Percentiles rank a stretch among this genome's conserved stretches.
Conservation (phyloP, 768 basidiomycete genomes). For the Pilatotrama ljubarskyi region DNA sequence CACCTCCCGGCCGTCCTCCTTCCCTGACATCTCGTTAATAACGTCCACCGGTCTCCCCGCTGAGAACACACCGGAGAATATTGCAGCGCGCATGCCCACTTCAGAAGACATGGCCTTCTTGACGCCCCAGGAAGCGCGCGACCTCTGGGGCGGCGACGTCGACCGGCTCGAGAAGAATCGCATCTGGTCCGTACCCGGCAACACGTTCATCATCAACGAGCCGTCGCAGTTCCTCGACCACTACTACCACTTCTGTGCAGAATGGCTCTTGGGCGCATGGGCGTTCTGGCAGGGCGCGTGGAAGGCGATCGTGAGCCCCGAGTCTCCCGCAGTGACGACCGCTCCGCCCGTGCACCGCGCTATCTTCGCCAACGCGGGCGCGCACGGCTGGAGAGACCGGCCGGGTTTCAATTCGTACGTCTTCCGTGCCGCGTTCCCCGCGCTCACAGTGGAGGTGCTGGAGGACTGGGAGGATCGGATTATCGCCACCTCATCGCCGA, state of each 20-base stretch:
- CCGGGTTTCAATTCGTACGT: slow-evolving; percentile 80
- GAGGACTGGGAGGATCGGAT: slow-evolving; percentile 74
- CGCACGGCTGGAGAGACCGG: slow-evolving; percentile 69
- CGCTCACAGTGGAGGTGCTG: slow-evolving; percentile 62
- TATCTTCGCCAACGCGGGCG: slow-evolving; percentile 66
- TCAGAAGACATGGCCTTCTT: slow-evolving; percentile 61
- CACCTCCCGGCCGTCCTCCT: slow-evolving; percentile 43
- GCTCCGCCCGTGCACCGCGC: slow-evolving; percentile 63
- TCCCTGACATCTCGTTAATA: slow-evolving; percentile 55
- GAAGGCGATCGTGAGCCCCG: slow-evolving; percentile 24
- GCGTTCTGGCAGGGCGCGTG: slow-evolving; percentile 67
- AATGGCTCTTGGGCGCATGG: slow-evolving; percentile 75
- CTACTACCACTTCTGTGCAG: slow-evolving; percentile 87
- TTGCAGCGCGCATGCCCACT: slow-evolving; percentile 66
- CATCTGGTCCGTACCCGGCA: slow-evolving; percentile 69
- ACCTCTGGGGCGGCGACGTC: slow-evolving; percentile 55
- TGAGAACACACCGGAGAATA: slow-evolving; percentile 61
- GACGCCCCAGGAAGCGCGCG: slow-evolving; percentile 55
- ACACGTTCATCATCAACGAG: slow-evolving; percentile 72
- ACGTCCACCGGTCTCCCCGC: slow-evolving; percentile 67
- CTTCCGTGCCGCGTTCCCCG: slow-evolving; percentile 72
- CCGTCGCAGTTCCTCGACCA: slow-evolving; percentile 78
- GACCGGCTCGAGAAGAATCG: slow-evolving; percentile 40
- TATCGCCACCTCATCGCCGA: slow-evolving; percentile 24
- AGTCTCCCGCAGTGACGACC: slow-evolving; percentile 28